Conservation (phyloP, 1,284 basidiomycete species). For the Heterobasidion annosum region DNA sequence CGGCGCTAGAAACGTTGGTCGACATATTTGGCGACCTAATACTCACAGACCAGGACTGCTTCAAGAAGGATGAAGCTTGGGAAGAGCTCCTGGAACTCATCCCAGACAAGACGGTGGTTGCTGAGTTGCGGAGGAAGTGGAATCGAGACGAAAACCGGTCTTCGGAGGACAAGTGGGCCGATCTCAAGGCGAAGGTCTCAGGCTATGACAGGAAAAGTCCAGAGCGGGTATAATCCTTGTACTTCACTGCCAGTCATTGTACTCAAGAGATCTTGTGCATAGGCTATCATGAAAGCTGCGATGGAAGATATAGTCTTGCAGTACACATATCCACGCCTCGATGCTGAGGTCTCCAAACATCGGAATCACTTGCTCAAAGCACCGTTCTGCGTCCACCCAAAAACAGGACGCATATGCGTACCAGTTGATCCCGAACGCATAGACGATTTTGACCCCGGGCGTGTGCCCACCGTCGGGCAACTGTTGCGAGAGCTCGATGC, state of each 20-base stretch:
- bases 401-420: slow-evolving; percentile 93
- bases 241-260: not conserved
- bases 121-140: slow-evolving; percentile 56
- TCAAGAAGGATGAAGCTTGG: slow-evolving; percentile 65
- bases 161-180: slow-evolving; percentile 69
- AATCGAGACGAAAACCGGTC: slow-evolving; percentile 38
- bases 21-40: slow-evolving; percentile 62
- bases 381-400: slow-evolving; percentile 95
- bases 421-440: slow-evolving; percentile 77
- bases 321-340: slow-evolving; percentile 95
- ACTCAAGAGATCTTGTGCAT: not conserved
- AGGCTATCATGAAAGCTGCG: slow-evolving; percentile 33
- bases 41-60: slow-evolving; percentile 83
- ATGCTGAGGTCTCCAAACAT: slow-evolving; percentile 96
- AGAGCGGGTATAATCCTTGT: not conserved
- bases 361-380: slow-evolving; percentile 97
- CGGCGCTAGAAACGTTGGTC: slow-evolving; percentile 45
- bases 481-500: slow-evolving; percentile 74
- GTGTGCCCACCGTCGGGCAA: slow-evolving; percentile 81
- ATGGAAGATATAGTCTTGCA: slow-evolving; percentile 87
- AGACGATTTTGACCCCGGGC: slow-evolving; percentile 81
- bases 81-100: slow-evolving; percentile 71
- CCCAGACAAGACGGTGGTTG: slow-evolving; percentile 48
- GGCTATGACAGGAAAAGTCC: slow-evolving; percentile 19
- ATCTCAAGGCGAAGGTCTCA: slow-evolving; percentile 39